These are phyloP conservation scores for Xylariaceae sp. DNA, from an alignment of 2,329 filamentous ascomycete genomes.

Conservation along the genomic window DNA sequence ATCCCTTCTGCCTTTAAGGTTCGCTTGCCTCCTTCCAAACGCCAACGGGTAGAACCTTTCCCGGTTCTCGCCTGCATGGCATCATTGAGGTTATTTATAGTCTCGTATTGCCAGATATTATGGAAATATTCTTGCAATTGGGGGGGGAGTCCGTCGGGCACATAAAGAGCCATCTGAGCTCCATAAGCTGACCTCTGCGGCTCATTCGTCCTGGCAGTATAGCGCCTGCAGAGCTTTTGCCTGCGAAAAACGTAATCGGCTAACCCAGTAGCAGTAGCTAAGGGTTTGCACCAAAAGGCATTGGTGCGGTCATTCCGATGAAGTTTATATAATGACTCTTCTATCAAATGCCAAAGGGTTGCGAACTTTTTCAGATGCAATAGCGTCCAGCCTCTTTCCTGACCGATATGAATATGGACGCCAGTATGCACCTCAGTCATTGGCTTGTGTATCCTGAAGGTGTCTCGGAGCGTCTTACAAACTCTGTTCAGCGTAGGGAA, in stretches of 20 bases:
- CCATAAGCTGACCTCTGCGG: neutral
- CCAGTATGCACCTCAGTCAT: neutral
- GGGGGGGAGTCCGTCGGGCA: neutral
- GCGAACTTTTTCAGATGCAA: conserved; percentile 34
- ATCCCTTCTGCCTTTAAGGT: fast-evolving
- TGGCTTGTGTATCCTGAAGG: conserved; percentile 34
- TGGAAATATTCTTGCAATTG: neutral
- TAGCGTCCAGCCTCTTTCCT: conserved; percentile 29
- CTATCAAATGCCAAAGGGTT: conserved; percentile 29
- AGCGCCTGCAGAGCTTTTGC: too few species aligned
- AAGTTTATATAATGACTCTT: conserved; percentile 21
- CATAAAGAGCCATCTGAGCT: neutral
- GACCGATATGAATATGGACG: conserved; percentile 33
- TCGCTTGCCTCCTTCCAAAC: neutral
- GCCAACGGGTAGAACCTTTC: conserved; percentile 3
- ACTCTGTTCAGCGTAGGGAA: conserved; percentile 9
- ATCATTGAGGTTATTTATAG: neutral
- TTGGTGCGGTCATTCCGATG: conserved; percentile 25
- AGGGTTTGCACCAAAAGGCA: neutral
- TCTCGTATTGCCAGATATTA: conserved; percentile 14
- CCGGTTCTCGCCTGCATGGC: neutral
- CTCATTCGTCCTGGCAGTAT: neutral
- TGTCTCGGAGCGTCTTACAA: conserved; percentile 25
- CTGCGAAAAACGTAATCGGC: neutral
- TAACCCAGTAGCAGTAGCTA: neutral